These are phyloP conservation scores for Trametes sanguinea DNA, from an alignment of 768 basidiomycete species.

Conservation along the genomic window DNA sequence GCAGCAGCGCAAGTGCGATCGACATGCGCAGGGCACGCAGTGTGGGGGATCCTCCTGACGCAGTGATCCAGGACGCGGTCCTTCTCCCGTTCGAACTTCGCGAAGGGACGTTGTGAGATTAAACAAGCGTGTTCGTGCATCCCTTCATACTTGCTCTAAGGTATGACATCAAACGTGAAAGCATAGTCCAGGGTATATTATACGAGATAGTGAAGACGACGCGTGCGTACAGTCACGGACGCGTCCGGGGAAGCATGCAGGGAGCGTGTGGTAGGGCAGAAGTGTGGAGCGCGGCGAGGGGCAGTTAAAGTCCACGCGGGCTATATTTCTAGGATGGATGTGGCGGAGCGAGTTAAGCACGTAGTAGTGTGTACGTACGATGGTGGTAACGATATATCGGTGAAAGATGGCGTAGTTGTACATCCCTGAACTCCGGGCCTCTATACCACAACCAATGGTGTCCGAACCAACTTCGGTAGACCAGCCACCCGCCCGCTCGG, in stretches of 20 bases:
- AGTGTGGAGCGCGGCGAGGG: background rate
- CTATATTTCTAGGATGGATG: slow-evolving; percentile 3
- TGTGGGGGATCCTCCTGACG: background rate
- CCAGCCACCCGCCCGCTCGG: slow-evolving; percentile 13
- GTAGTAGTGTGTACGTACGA: slow-evolving; percentile 12
- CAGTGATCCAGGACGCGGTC: too few species aligned
- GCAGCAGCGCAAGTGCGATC: slow-evolving; percentile 7
- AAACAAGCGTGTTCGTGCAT: background rate
- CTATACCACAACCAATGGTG: slow-evolving; percentile 20
- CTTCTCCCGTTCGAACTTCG: background rate
- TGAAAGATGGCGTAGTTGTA: slow-evolving; percentile 13
- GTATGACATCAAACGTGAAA: slow-evolving; percentile 5
- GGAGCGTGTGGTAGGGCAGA: background rate
- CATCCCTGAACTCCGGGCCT: slow-evolving; percentile 18
- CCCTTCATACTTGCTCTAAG: slow-evolving; percentile 8
- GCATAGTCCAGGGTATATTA: slow-evolving; percentile 3
- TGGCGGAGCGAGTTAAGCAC: slow-evolving; percentile 8
- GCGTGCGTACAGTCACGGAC: background rate
- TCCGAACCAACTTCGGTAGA: slow-evolving; percentile 10
- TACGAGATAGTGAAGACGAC: background rate
- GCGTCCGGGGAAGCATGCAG: background rate
- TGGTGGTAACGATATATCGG: slow-evolving; percentile 10
- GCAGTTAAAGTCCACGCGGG: slow-evolving; percentile 10
- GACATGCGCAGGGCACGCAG: slow-evolving; percentile 12
- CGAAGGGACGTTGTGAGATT: background rate